Evolutionary conservation across 345 rosid genomes (phyloP).

Genomic region (Theobroma cacao): DNA sequence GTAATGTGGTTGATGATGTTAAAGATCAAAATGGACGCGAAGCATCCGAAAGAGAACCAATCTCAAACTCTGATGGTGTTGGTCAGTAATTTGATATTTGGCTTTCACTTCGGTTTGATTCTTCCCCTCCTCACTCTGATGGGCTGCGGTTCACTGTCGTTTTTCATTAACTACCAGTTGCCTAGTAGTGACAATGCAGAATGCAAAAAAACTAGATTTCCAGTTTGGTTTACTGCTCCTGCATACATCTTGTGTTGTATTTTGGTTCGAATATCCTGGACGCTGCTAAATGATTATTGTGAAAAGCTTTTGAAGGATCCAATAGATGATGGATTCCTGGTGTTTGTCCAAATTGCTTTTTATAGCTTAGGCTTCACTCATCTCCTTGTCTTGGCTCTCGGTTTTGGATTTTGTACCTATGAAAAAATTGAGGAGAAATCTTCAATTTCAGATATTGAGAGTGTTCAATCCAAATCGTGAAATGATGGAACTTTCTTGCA

Average conservation of each 20-base stretch:
- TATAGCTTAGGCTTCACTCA: background rate
- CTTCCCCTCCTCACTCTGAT: background rate
- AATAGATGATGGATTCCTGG: background rate
- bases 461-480: background rate
- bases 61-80: background rate
- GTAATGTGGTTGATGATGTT: background rate
- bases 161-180: background rate
- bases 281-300: background rate
- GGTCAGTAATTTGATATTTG: background rate
- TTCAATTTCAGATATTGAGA: background rate
- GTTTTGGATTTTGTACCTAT: background rate
- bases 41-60: background rate
- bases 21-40: background rate
- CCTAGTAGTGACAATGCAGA: background rate
- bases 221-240: background rate
- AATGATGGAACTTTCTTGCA: too few species aligned
- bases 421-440: background rate
- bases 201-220: background rate
- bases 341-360: background rate
- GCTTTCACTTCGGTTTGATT: background rate
- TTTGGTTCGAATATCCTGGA: background rate
- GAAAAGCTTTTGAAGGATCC: background rate
- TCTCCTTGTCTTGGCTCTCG: background rate
- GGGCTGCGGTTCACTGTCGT: background rate
- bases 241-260: background rate